Base-by-base conservation (phyloP, 1,284 basidiomycete species). In the Papiliotrema terrestris region DNA sequence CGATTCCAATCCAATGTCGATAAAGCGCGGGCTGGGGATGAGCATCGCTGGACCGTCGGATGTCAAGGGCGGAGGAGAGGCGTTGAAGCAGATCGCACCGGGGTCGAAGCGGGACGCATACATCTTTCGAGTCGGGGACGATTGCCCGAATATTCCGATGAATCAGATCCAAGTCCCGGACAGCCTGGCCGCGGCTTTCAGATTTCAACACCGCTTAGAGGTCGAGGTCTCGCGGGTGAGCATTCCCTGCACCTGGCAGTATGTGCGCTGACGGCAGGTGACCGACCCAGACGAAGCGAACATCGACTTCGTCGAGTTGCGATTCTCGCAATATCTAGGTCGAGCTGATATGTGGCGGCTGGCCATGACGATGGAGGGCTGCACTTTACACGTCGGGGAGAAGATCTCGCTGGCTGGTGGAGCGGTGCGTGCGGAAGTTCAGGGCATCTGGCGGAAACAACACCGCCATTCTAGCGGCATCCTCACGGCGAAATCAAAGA, bases 321-420 rank as follows among this genome's bases (percentile, higher is more conserved):
- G 85, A 46, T 96, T 96, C 71, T 92, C 95, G 68, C 91, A 93
- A 69, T 94, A 94, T 68, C 80, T 95, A 11, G 91, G 91, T 23
- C 84, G 93, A 51, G 90, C 89, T 53, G 92, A 95, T 65, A 93
- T 94, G 90, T 95, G 91, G 88, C 81, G 89, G 43, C 80, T 94
- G 14, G 84, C 84, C 26, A 85, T 87, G 71, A 82, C 85, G 50
- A 80, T 95, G 42, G 75, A 78, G 58, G 75, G 73, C 41, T 69
- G 72, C 37, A 80, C 79, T 22, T 62, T 82, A 2, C 78, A 80
- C 38, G 84, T 86, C 2, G 85, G 86, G n/a, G 87, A 88, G 67
- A 73, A 72, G 58, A 70, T 77, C 14, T 61, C 69, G 13, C 61
- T 74, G 8, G 71, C 70, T 4, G 77, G 74, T 8, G 88, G 89